A percentile compares a stretch with the other conserved stretches of the same genome.
These are phyloP conservation scores for Candida orba DNA, from an alignment of 805 yeast species.

Conservation along the genomic window DNA sequence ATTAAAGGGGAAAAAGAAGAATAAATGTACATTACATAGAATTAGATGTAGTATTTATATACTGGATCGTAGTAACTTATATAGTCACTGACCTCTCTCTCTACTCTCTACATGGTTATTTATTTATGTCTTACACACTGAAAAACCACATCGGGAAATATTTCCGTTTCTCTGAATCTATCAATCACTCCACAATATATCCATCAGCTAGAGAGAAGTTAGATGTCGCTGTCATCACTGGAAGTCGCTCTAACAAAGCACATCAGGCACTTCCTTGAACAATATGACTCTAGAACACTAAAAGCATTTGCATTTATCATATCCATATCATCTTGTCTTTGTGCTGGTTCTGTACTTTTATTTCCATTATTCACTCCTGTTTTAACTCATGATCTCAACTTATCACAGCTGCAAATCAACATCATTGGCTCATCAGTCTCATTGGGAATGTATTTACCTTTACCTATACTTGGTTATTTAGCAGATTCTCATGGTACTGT, in stretches of 20 bases:
- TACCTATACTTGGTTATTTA: constrained; percentile 74
- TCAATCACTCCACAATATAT: no score
- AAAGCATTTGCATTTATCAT: constrained; percentile 46
- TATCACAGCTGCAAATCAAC: constrained; percentile 63
- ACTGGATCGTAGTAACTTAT: no score
- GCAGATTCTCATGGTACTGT: constrained; percentile 87
- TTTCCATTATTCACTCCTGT: constrained; percentile 75
- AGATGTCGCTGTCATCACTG: constrained; percentile 25
- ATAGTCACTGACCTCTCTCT: no score
- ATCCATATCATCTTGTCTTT: constrained; percentile 57
- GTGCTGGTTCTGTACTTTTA: constrained; percentile 76
- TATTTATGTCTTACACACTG: no score
- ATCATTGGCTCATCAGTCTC: constrained; percentile 67
- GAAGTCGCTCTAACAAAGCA: constrained; percentile 37
- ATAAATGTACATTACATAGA: not conserved
- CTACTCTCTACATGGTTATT: not conserved
- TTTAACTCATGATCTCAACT: constrained; percentile 50
- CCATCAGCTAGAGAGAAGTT: no score
- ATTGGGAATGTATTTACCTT: constrained; percentile 75
- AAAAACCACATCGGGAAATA: not conserved
- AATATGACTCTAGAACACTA: constrained; percentile 34
- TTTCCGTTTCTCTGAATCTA: no score
- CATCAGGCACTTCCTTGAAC: constrained; percentile 35
- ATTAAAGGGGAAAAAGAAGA: not conserved
- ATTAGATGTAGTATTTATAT: no score